phyloP scores from a whole-genome alignment of 768 basidiomycete species.

The Kwoniella mangroviensis region DNA sequence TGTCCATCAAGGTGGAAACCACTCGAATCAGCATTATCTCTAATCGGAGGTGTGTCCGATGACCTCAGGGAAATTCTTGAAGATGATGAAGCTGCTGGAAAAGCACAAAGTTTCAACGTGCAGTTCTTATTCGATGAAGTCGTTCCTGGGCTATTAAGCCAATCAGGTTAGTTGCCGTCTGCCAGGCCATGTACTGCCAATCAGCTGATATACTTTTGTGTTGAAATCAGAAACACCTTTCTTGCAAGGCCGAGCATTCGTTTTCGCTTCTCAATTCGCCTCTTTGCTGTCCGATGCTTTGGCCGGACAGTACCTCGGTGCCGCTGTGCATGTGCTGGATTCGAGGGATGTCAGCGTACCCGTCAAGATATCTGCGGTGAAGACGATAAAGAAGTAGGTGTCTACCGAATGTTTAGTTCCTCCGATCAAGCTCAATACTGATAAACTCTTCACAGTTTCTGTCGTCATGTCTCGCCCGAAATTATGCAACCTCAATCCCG shows the following conservation, averaged over 20 bases:
- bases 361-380: slow-evolving; percentile 91
- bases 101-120: slow-evolving; percentile 74
- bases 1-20: slow-evolving; percentile 77
- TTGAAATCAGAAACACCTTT: slow-evolving; percentile 75
- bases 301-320: slow-evolving; percentile 83
- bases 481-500: slow-evolving; percentile 69
- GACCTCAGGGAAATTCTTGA: slow-evolving; percentile 75
- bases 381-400: slow-evolving; percentile 86
- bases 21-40: slow-evolving; percentile 81
- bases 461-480: slow-evolving; percentile 63
- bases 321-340: slow-evolving; percentile 84
- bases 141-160: slow-evolving; percentile 74
- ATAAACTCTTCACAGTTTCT: slow-evolving; percentile 57
- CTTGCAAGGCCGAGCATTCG: slow-evolving; percentile 91
- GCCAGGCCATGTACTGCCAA: slow-evolving; percentile 65
- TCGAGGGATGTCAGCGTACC: slow-evolving; percentile 72
- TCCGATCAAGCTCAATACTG: slow-evolving; percentile 60
- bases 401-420: neutral
- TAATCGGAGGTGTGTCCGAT: slow-evolving; percentile 78
- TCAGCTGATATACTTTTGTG: slow-evolving; percentile 11
- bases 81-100: slow-evolving; percentile 71
- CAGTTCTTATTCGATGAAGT: slow-evolving; percentile 74
- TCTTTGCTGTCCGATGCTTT: slow-evolving; percentile 72
- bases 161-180: slow-evolving; percentile 65
- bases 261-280: slow-evolving; percentile 89